These are phyloP conservation scores for Mycena indigotica DNA, from an alignment of 768 basidiomycete species.

Conservation along the genomic window DNA sequence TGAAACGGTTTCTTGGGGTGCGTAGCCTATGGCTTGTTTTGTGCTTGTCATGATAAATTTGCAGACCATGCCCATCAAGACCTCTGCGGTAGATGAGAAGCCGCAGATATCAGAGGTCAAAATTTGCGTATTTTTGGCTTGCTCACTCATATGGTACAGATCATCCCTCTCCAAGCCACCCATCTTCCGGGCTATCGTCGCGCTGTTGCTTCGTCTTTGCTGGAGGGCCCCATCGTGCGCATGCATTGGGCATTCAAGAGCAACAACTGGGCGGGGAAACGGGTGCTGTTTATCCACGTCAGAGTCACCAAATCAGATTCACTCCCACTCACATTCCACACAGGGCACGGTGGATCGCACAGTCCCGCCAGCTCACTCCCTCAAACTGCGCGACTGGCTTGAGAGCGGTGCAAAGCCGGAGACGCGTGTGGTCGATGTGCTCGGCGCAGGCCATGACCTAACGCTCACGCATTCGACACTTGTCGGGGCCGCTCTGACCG, in stretches of 20 bases:
- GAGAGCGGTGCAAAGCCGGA: neutral
- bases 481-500: constrained; percentile 36
- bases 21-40: too few species aligned
- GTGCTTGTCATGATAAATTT: too few species aligned
- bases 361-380: neutral
- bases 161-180: constrained; percentile 50
- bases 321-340: too few species aligned
- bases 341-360: constrained; percentile 7
- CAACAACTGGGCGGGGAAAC: neutral
- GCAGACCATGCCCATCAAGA: neutral
- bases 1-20: too few species aligned
- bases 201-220: constrained; percentile 51
- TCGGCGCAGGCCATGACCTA: constrained; percentile 57
- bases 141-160: too few species aligned
- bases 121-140: too few species aligned
- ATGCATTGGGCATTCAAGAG: constrained; percentile 14
- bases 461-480: constrained; percentile 44
- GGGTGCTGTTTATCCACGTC: constrained; percentile 17
- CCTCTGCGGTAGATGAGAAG: too few species aligned
- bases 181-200: constrained; percentile 49
- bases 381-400: neutral
- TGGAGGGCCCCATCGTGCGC: constrained; percentile 40
- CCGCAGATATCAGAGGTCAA: neutral
- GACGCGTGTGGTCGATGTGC: constrained; percentile 41
- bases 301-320: too few species aligned